These are phyloP conservation scores for Solanum clarkiae DNA, from an alignment of 257 asterid genomes.

Conservation along the genomic window DNA sequence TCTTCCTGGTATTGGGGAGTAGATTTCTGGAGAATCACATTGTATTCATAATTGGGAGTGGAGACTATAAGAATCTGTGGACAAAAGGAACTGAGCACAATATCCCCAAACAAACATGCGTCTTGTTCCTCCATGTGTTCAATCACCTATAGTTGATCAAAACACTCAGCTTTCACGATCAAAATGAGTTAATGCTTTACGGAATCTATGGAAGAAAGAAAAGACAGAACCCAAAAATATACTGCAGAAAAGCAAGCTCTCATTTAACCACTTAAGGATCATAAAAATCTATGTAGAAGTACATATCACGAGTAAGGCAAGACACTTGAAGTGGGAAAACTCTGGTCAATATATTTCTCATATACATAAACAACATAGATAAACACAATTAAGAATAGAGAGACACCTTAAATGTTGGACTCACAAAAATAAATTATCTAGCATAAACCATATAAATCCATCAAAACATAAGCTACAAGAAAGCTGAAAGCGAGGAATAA, in stretches of 20 bases:
- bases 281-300: background rate
- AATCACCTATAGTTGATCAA: conserved; percentile 47
- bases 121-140: conserved; percentile 95
- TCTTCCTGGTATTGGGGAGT: conserved; percentile 46
- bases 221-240: background rate
- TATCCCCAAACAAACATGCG: conserved; percentile 65
- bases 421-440: background rate
- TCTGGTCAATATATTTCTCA: background rate
- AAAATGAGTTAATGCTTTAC: background rate
- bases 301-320: background rate
- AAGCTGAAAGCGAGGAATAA: background rate
- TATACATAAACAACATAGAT: background rate
- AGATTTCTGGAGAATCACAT: conserved; percentile 66
- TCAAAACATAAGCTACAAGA: background rate
- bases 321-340: background rate
- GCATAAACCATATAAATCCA: background rate
- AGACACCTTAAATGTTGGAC: background rate
- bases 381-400: background rate
- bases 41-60: conserved; percentile 94
- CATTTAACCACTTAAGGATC: background rate
- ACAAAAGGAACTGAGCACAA: conserved; percentile 50
- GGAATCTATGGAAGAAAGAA: background rate
- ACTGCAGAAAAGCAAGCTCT: background rate
- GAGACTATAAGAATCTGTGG: conserved; percentile 78
- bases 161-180: background rate